These are phyloP conservation scores for Eucalyptus tenuipes DNA, from an alignment of 345 rosid species.

Conservation along the genomic window DNA sequence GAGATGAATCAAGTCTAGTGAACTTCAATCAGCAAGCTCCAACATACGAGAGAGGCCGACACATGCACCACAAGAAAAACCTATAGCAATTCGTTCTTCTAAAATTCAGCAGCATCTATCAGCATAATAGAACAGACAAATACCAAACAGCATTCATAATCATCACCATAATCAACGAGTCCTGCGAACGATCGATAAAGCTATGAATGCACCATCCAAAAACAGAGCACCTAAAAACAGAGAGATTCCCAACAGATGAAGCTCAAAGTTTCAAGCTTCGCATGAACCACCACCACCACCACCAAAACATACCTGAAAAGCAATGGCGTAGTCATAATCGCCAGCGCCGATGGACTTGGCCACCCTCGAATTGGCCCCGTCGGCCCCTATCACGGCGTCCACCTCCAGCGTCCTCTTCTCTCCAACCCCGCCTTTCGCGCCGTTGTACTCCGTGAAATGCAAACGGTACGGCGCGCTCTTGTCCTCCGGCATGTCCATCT, in stretches of 20 bases:
- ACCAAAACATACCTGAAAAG: constrained; percentile 60
- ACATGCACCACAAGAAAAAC: not conserved
- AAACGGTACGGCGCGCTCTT: constrained; percentile 46
- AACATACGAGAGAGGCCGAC: not conserved
- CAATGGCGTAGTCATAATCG: constrained; percentile 90
- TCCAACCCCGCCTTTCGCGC: constrained; percentile 49
- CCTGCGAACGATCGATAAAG: not conserved
- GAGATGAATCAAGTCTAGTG: not conserved
- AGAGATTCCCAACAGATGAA: not conserved
- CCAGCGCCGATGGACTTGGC: constrained; percentile 89
- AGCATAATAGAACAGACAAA: not conserved
- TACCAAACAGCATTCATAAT: not conserved
- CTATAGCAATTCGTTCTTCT: not conserved
- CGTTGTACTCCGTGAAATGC: constrained; percentile 85
- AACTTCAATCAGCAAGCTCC: not conserved
- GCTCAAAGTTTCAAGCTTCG: not conserved
- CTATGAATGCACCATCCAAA: not conserved
- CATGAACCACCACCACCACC: not conserved
- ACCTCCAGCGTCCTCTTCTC: constrained; percentile 73
- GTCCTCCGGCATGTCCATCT: constrained; percentile 62
- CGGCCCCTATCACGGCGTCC: constrained; percentile 92
- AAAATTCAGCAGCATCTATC: not conserved
- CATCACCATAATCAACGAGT: not conserved
- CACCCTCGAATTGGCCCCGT: constrained; percentile 90
- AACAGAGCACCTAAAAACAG: not conserved